phyloP scores from a whole-genome alignment of 371 early-diverging fungal genomes.

The Chytridiales sp. region DNA sequence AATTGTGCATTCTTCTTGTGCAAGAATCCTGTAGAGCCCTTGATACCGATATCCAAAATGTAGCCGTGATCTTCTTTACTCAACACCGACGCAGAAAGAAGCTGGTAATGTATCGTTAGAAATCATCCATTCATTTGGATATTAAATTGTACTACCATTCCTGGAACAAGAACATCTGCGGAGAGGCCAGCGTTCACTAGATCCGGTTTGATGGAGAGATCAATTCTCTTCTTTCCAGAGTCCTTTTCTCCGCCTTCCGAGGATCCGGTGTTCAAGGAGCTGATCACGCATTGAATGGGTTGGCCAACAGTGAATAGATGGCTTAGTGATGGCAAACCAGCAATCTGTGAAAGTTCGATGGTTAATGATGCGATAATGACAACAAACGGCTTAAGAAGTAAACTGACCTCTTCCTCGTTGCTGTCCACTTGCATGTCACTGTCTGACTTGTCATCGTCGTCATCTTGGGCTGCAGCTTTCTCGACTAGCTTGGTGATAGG shows the following conservation, averaged over 20 bases:
- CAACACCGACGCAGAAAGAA: slow-evolving; percentile 60
- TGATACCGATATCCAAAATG: slow-evolving; percentile 68
- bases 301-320: slow-evolving; percentile 71
- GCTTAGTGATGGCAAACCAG: slow-evolving; percentile 57
- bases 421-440: slow-evolving; percentile 39
- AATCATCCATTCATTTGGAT: background rate
- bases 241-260: slow-evolving; percentile 39
- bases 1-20: slow-evolving; percentile 40
- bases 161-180: slow-evolving; percentile 55
- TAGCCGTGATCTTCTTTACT: slow-evolving; percentile 85
- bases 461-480: slow-evolving; percentile 53
- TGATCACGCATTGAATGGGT: slow-evolving; percentile 67
- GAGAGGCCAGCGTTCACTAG: slow-evolving; percentile 61
- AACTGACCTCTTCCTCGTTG: slow-evolving; percentile 15
- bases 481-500: slow-evolving; percentile 62
- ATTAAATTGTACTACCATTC: slow-evolving; percentile 54
- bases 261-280: slow-evolving; percentile 36
- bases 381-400: too few species aligned
- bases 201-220: slow-evolving; percentile 70
- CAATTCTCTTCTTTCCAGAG: slow-evolving; percentile 50
- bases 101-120: slow-evolving; percentile 48
- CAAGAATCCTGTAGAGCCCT: slow-evolving; percentile 66
- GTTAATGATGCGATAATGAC: too few species aligned
- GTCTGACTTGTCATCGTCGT: slow-evolving; percentile 41
- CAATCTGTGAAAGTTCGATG: background rate